Evolutionary conservation across 1,284 basidiomycete species (phyloP).

Genomic region (Ustilago nuda): DNA sequence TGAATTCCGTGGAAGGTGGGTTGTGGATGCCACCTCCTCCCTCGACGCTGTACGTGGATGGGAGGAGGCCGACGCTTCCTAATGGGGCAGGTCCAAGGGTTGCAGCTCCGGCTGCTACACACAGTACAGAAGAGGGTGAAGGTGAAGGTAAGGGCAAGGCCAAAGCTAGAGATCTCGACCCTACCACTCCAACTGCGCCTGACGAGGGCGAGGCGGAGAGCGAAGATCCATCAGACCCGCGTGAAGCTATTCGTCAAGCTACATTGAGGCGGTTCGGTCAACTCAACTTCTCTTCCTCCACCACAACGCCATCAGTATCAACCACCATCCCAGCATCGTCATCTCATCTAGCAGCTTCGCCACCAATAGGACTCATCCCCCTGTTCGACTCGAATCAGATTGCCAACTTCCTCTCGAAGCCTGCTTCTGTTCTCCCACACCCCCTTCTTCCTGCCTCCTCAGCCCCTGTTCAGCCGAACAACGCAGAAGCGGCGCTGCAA

Average conservation of each 20-base stretch:
- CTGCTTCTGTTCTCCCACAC: constrained; percentile 52
- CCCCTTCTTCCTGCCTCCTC: constrained; percentile 17
- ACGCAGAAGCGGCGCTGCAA: neutral
- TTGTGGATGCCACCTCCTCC: constrained; percentile 56
- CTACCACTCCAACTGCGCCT: neutral
- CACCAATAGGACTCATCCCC: constrained; percentile 52
- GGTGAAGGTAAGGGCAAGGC: constrained; percentile 13
- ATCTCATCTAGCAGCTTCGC: neutral
- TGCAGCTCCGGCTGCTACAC: neutral
- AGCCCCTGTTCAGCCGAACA: neutral
- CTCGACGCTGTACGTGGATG: constrained; percentile 25
- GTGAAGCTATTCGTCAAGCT: constrained; percentile 47
- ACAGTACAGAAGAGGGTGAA: neutral
- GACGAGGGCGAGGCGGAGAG: neutral
- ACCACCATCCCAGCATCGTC: neutral
- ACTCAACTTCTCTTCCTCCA: neutral
- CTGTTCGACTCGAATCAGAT: constrained; percentile 53
- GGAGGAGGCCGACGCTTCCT: constrained; percentile 5
- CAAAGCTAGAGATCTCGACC: constrained; percentile 16
- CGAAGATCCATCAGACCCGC: constrained; percentile 34
- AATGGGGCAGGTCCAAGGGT: neutral
- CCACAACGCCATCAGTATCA: neutral
- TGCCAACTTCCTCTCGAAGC: constrained; percentile 50
- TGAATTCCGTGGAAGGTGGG: constrained; percentile 5
- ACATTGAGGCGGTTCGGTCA: constrained; percentile 36